Evolutionary conservation across 1,284 basidiomycete species (phyloP), one percentile per base, ranked within the genome.

Genomic region (Cerioporus squamosus): DNA sequence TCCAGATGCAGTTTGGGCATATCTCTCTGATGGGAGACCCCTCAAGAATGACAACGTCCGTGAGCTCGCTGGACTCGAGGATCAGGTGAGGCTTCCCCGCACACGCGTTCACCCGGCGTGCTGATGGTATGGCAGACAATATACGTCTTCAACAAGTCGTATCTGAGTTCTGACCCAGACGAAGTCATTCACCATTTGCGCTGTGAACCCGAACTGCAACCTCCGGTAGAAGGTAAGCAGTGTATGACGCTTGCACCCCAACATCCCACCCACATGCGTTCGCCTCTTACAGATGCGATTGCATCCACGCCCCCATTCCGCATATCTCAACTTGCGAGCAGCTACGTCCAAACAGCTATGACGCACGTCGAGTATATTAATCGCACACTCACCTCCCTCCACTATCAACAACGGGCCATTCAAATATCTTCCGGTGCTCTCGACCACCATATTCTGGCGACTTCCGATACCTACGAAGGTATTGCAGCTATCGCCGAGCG

Each of bases 71-170:
- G 86, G 87, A 48, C 78, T 82, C 26, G 82, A 85, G 64, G 88
- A 90, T 72, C 88, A 91, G 79, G 90, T 46, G 22, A 24, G 43
- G 57, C 24, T 54, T n/a, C 3, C 4, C 24, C 57, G 10, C 55
- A 33, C 39, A 17, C 26, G 58, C 60, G 15, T 44, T 44, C 44
- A 44, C 12, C 14, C 44, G 3, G 33, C 6, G 10, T 3, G 6
- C 33, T 55, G 23, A 60, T 42, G 48, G 18, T 22, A 24, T 1
- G 8, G 17, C 57, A 90, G 88, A 81, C 84, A 9, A 88, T 93
- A 60, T 93, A 83, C 67, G 87, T 92, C 4, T 93, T 90, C 75
- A 93, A 92, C 74, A 91, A 90, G 68, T 77, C 81, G 64, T 90
- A 89, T 65, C 79, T 93, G 40, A 88, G 90, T 60, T 77, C 84